Evolutionary conservation across 208 protist genomes (phyloP), one percentile per base, ranked within the genome.

Genomic region (Wallacemonas collosoma): DNA sequence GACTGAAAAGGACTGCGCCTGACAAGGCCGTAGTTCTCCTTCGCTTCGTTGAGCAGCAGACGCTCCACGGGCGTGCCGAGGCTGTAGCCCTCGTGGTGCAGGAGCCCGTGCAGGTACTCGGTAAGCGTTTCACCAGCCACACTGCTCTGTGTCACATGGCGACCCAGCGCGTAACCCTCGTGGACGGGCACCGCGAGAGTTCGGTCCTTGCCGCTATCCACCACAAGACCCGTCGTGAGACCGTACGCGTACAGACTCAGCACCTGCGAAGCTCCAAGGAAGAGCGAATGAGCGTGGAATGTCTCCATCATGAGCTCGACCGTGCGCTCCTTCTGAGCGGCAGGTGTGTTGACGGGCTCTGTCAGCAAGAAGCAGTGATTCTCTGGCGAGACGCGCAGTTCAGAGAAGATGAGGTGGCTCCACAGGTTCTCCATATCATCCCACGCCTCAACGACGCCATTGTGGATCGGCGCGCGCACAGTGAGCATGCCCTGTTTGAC

Each of bases 281-380:
- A 98, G 36, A 98, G 81, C 9, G 92, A 93, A 73, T 98, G 89
- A 1, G 87, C 89, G 72, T 96, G 90, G 79, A 98, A 98, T 17
- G 92, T 97, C 69, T 98, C 94, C 91, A 98, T 98, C 87, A 98
- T 95, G 9, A 98, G 88, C 77, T 97, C 91, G 39, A 97, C 74
- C 38, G 89, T 97, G 53, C 88, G 87, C 80, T 98, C 94, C 72
- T 90, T 91, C 76, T 97, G 90, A 39, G 71, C 41, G 3, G 81
- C 81, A 11, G 89, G 89, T 6, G 93, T 85, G 65, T 96, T 94
- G 39, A 96, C 90, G 12, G 88, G 72, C 75, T 98, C 93, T 14
- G 94, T 94, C 17, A 94, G 72, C 45, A 98, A 51, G 64, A 98
- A 95, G 72, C 87, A 89, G 84, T 98, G 93, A 48, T 85, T 95